Percentiles rank a stretch among this genome's conserved stretches.
Evolutionary conservation across 306 rosid species (phyloP).

Genomic region (Castanea sativa): DNA sequence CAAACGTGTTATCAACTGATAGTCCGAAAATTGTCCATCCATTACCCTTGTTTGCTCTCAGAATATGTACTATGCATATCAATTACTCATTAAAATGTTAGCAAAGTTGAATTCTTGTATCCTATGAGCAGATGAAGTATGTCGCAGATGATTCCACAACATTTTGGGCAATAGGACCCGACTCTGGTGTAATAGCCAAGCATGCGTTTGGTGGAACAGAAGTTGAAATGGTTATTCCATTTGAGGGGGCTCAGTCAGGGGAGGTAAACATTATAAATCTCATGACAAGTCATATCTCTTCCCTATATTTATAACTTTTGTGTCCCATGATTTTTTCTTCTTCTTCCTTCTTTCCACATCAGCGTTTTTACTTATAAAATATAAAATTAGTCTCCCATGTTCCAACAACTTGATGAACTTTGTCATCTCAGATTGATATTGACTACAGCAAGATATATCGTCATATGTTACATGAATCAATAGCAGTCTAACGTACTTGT

Average conservation of each 20-base stretch:
- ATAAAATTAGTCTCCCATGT: background rate
- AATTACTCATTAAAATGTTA: constrained; percentile 14
- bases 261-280: constrained; percentile 59
- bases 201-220: constrained; percentile 76
- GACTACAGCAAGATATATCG: background rate
- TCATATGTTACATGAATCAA: constrained; percentile 6
- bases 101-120: constrained; percentile 22
- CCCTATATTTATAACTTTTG: background rate
- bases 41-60: background rate
- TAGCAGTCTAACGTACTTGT: background rate
- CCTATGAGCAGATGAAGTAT: constrained; percentile 65
- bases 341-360: background rate
- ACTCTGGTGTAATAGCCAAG: constrained; percentile 76
- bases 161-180: constrained; percentile 86
- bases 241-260: constrained; percentile 69
- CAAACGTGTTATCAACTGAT: background rate
- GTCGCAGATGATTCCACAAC: constrained; percentile 89
- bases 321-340: background rate
- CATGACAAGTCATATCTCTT: background rate
- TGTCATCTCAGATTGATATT: background rate
- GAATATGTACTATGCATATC: constrained; percentile 2
- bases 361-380: background rate
- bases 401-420: background rate
- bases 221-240: constrained; percentile 91
- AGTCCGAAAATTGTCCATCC: background rate